phyloP scores from a whole-genome alignment of 768 basidiomycete species.

The Floccularia luteovirens region DNA sequence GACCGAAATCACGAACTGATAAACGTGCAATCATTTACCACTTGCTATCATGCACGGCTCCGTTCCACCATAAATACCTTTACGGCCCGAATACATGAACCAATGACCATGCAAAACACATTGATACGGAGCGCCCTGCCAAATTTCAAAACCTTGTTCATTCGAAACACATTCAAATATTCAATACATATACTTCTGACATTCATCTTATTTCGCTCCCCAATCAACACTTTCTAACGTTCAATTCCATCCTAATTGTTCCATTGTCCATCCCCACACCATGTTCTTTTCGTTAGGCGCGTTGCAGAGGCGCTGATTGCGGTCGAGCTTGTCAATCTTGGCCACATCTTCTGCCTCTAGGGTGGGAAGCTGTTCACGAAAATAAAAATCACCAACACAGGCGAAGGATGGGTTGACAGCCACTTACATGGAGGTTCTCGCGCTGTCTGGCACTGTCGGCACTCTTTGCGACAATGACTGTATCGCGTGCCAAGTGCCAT shows the following conservation, averaged over 20 bases:
- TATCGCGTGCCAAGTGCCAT: constrained; percentile 42
- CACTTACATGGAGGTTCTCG: constrained; percentile 38
- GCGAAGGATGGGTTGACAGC: not conserved
- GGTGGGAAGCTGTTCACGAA: constrained; percentile 22
- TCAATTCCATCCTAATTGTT: constrained; percentile 35
- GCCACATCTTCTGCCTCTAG: constrained; percentile 33
- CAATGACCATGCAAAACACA: too few relatives aligned
- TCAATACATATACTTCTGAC: too few relatives aligned
- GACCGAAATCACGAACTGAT: too few relatives aligned
- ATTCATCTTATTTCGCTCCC: too few relatives aligned
- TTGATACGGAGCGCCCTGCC: too few relatives aligned
- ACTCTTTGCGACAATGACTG: constrained; percentile 40
- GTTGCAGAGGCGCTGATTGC: constrained; percentile 31
- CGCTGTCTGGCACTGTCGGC: constrained; percentile 36
- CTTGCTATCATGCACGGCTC: too few relatives aligned
- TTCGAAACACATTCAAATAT: too few relatives aligned
- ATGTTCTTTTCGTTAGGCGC: constrained; percentile 22
- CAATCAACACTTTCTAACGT: too few relatives aligned
- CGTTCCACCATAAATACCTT: too few relatives aligned
- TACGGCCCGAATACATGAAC: too few relatives aligned
- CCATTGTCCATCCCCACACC: constrained; percentile 30
- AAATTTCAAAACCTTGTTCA: too few relatives aligned
- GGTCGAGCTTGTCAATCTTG: constrained; percentile 35
- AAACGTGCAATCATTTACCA: too few relatives aligned
- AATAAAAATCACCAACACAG: not conserved